Base-by-base conservation (phyloP, 2,329 filamentous ascomycete species). In the Aureobasidium zeae region DNA sequence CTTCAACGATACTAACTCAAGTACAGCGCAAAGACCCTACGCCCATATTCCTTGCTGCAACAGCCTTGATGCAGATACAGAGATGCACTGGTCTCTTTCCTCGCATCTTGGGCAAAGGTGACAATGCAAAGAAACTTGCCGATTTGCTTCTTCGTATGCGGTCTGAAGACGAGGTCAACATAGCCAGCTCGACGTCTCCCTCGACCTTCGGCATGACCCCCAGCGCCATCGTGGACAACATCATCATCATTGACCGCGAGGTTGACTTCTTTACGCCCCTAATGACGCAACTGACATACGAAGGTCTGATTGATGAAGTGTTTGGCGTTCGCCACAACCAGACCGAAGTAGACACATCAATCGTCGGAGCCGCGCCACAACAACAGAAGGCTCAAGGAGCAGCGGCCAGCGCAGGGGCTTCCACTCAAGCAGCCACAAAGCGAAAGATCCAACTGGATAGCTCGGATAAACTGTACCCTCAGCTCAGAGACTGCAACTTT, bases 211-310 rank as follows among this genome's bases (percentile, higher is more conserved):
- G 83, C 5, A 69, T 94, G 19, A 81, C 85, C 9, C 89, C 91
- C 10, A 96, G 91, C 61, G 83, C 83, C 9, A 81, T 80, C 5
- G 84, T 87, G 35, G 91, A 98, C 61, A 94, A 83, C 57, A 70
- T 95, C 48, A 88, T 98, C 55, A 83, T 98, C 48, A 87, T 98
- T 44, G 91, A 98, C 62, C 83, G 91, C 37, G 88, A 95, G 59
- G 83, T 94, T 44, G 91, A 98, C 61, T 87, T 91, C 56, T 86
- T 89, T 12, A 95, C 91, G 1, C 82, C 84, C 0, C 72, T 98
- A 12, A 79, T 98, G 43, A 96, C 89, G 0, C 91, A 98, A 60
- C 69, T 98, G 49, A 98, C 91, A 1, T 98, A 98, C 57, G 89
- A 98, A 65, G 91, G 91, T 3, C 71, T 98, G 19, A 82, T 98